Conservation (phyloP, 2,329 filamentous ascomycete genomes). For the Lachnellula cervina region DNA sequence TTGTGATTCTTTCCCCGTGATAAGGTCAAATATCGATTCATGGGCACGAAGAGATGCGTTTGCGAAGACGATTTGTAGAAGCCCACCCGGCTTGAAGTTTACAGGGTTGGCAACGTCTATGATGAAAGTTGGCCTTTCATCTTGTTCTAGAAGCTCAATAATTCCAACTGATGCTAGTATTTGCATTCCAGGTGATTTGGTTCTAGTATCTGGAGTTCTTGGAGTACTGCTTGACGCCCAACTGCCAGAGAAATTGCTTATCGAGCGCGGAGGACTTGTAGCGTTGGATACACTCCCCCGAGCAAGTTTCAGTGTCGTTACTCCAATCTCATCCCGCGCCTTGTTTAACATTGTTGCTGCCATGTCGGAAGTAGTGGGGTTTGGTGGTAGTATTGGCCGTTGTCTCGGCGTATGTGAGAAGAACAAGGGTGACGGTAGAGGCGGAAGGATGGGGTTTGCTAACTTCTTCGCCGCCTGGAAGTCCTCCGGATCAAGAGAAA, state of each 20-base stretch:
- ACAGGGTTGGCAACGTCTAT: slow-evolving; percentile 58
- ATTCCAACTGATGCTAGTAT: slow-evolving; percentile 62
- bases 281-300: slow-evolving; percentile 47
- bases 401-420: slow-evolving; percentile 42
- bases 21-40: slow-evolving; percentile 24
- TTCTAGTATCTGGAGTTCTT: slow-evolving; percentile 47
- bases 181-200: slow-evolving; percentile 44
- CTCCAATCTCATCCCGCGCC: slow-evolving; percentile 22
- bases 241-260: slow-evolving; percentile 46
- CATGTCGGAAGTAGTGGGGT: slow-evolving; percentile 16
- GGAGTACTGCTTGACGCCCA: slow-evolving; percentile 46
- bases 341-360: slow-evolving; percentile 23
- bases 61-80: slow-evolving; percentile 59
- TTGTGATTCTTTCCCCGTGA: slow-evolving; percentile 24
- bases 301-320: slow-evolving; percentile 53
- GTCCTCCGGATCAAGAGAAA: slow-evolving; percentile 34
- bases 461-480: slow-evolving; percentile 21
- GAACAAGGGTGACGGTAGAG: slow-evolving; percentile 46
- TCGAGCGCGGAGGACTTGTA: slow-evolving; percentile 43
- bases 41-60: slow-evolving; percentile 60
- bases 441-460: neutral
- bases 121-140: slow-evolving; percentile 71
- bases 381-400: slow-evolving; percentile 41
- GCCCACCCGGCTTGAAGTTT: slow-evolving; percentile 47
- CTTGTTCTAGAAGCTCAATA: slow-evolving; percentile 69